Evolutionary conservation across 306 rosid species (phyloP), one percentile per base, ranked within the genome.

Genomic region (Quercus robur): DNA sequence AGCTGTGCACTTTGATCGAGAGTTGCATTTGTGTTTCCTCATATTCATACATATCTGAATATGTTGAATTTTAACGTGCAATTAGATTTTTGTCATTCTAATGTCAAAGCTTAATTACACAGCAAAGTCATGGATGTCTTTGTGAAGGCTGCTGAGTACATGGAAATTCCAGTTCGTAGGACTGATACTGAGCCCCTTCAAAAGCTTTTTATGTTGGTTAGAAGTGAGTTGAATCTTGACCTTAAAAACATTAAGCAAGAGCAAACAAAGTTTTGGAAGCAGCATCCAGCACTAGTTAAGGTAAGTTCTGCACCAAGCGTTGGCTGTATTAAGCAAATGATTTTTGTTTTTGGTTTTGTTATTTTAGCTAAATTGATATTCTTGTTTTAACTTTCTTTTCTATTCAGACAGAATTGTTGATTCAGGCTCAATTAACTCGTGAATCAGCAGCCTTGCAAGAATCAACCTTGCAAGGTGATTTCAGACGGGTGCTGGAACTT

Each of bases 121-220:
- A 96, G 99, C 94, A 96, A 96, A 89, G 98, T 96, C 56, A 96
- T 96, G 99, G 99, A 96, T 74, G 93, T 96, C 87, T 96, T 96
- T 89, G 86, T 87, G 84, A 96, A 90, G 87, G 97, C 98, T 81
- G 94, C 99, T 30, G 99, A 96, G 82, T 93, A 90, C 80, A 92
- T 82, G 86, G 98, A 96, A 87, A 89, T 96, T 86, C 99, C 98
- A 81, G 94, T 96, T 87, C 98, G 92, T 85, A 90, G 99, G 82
- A 91, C 97, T 56, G 98, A 96, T 30, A 83, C 90, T 72, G 99
- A 93, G 61, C 99, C 99, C 58, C 97, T 93, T 74, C 99, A 96
- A 80, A 93, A 91, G 91, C 91, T 96, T 70, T 96, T 96, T 75
- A 85, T 94, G 98, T 84, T 93, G 80, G 98, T 96, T 59, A 88